Conservation (phyloP, 2,329 filamentous ascomycete genomes). For the Penicillium sp. region DNA sequence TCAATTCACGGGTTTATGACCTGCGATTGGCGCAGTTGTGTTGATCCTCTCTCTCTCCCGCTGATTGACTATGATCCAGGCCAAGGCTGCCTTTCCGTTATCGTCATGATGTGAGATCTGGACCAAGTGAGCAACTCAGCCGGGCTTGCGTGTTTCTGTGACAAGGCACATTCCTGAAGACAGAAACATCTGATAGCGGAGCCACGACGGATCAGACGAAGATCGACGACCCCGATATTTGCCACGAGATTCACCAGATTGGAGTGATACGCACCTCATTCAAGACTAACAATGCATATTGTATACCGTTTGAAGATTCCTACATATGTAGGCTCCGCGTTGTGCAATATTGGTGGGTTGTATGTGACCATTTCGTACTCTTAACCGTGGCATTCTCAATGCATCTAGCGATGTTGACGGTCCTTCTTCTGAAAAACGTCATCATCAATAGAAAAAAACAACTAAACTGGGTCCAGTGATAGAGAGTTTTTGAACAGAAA, state of each 20-base stretch:
- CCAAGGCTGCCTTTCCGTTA: conserved; percentile 1
- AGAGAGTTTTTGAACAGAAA: neutral
- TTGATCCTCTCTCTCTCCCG: conserved; percentile 15
- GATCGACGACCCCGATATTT: conserved; percentile 15
- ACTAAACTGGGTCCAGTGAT: neutral
- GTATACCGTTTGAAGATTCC: neutral
- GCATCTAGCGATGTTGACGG: neutral
- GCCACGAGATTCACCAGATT: conserved; percentile 5
- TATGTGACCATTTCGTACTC: neutral
- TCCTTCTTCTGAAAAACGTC: neutral
- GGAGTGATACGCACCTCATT: neutral
- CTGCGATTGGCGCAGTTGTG: neutral
- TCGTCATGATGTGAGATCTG: conserved; percentile 2
- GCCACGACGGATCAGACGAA: conserved; percentile 19
- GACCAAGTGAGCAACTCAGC: neutral
- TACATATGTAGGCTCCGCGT: no score
- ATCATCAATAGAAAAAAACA: neutral
- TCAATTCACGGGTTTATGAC: neutral
- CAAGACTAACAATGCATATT: neutral
- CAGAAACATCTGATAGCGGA: conserved; percentile 16
- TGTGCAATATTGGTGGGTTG: neutral
- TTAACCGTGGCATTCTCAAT: neutral
- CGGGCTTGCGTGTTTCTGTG: conserved; percentile 12
- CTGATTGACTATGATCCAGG: neutral
- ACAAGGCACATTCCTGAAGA: conserved; percentile 18